Base-by-base conservation (phyloP, 352 stramenopile species). In the Globisporangium paddicum region DNA sequence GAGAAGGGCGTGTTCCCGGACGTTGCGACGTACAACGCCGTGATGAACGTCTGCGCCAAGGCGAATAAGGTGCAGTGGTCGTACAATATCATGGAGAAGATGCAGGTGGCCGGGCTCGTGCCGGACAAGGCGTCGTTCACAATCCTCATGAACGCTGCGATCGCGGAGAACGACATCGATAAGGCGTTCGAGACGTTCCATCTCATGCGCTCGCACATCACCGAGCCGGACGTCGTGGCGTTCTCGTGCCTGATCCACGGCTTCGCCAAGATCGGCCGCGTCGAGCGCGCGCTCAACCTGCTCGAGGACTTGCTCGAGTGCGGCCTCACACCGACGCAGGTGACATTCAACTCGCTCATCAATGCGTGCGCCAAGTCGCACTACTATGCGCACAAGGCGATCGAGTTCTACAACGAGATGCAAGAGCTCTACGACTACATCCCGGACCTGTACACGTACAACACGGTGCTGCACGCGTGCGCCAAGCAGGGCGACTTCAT, bases 391-490 rank as follows among this genome's bases (percentile, higher is more conserved):
- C 83, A 91, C 71, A 93, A 93, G 58, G 79, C 83, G 3, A 63
- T 90, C 28, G 83, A 93, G 42, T 91, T 93, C 42, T 93, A 91
- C 72, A 69, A 91, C 53, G 83, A 93, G 50, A 91, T 93, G 83
- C 83, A 93, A 61, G 83, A 93, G 58, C 61, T 91, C 58, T 93
- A 93, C 67, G 83, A 93, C 64, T 89, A 90, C 67, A 63, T 79
- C 25, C 83, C 83, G 41, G 80, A 90, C 62, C 57, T 79, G 64
- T 81, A 84, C 60, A 87, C 81, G 55, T 93, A 93, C 74, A 79
- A 80, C 60, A 90, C 82, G 44, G 79, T 93, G 62, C 63, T 93
- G 32, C 77, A 87, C 58, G 79, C 83, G 6, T 90, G 81, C 45
- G 81, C 81, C 32, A 90, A 89, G 69, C 73, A 91, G 21, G 83